These are phyloP conservation scores for Solanum piurae DNA, from an alignment of 257 asterid genomes.

Conservation along the genomic window DNA sequence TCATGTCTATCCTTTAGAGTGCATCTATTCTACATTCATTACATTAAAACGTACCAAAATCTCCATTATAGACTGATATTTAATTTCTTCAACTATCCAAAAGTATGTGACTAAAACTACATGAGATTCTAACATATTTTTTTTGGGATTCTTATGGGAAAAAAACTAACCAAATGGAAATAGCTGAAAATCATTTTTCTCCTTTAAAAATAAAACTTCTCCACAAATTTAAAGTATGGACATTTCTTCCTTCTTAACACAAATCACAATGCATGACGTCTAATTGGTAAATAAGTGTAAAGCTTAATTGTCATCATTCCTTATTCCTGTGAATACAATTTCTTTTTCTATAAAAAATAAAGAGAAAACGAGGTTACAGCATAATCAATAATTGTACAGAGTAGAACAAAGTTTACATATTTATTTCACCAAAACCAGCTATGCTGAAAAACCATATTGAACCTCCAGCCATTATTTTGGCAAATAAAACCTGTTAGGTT, in stretches of 20 bases:
- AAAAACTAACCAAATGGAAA: not conserved
- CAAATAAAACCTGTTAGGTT: not conserved
- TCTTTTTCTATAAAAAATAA: not conserved
- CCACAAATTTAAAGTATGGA: not conserved
- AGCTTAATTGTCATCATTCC: not conserved
- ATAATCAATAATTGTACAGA: not conserved
- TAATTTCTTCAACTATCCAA: not conserved
- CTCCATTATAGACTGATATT: not conserved
- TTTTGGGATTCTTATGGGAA: not conserved
- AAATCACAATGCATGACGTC: not conserved
- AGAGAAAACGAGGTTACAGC: not conserved
- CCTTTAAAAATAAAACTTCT: not conserved
- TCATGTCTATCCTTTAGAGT: not conserved
- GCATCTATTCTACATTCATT: not conserved
- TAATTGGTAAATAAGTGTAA: no score
- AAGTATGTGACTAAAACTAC: not conserved
- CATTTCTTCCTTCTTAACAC: not conserved
- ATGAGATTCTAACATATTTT: not conserved
- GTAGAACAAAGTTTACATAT: not conserved
- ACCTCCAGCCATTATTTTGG: not conserved
- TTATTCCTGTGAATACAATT: not conserved
- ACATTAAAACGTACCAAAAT: not conserved
- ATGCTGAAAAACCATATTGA: not conserved
- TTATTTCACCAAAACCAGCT: not conserved
- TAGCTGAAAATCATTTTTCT: not conserved